Evolutionary conservation across 2,329 filamentous ascomycete genomes (phyloP), one percentile per base, ranked within the genome.

Genomic region (Ascosphaera pollenicola): DNA sequence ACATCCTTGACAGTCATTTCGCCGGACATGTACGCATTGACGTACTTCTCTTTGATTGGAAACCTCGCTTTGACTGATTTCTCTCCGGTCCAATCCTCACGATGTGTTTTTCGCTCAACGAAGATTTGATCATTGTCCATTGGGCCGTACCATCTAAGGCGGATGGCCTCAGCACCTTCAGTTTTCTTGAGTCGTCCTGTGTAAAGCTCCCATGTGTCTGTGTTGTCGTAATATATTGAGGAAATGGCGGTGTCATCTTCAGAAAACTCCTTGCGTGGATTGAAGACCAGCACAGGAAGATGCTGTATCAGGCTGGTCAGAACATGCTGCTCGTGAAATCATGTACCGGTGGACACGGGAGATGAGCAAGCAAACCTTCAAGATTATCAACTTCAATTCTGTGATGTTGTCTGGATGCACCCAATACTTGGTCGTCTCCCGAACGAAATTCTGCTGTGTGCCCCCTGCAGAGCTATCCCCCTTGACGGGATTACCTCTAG

Each of bases 381-480:
- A 70, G 44, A 98, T 91, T 51, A 83, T 75, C 3, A 89, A 95
- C 68, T 95, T 94, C 55, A 95, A 83, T 62, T 98, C 89, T 48
- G 95, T 73, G 19, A 95, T 66, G 59, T 98, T 95, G 51, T 98
- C 89, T 24, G 75, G 71, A 56, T 98, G 89, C 4, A 98, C 78
- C 89, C 89, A 98, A 63, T 93, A 94, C 59, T 93, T 94, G 3
- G 84, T 83, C 1, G 89, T 98, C 54, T 95, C 82, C 43, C 89
- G 80, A 44, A 98, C 75, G 54, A 98, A 98, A 65, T 79, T 95
- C 53, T 85, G 87, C 59, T 98, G 89, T 45, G 70, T 73, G 40
- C 87, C 89, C 49, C 89, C 89, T 13, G 89, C 89, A 6, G 85
- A 66, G 16, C 72, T 81, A 55, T 91, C 68, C 56, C 85, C 81